A percentile compares a stretch with the other conserved stretches of the same genome.
Conservation (phyloP, 805 yeast species). For the Yarrowia bubula region DNA sequence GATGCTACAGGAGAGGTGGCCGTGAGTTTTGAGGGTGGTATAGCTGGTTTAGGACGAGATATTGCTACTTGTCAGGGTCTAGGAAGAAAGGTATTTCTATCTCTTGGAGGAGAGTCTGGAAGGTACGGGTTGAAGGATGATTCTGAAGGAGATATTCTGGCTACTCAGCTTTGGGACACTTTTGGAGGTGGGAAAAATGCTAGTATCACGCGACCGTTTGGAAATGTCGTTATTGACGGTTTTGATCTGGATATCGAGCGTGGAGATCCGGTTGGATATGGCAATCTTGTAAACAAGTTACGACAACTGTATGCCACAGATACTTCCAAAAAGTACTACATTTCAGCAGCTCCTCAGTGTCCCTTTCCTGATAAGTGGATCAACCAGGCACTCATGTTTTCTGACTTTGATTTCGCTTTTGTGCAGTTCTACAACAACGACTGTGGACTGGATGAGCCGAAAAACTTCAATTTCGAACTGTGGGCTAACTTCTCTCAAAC, state of each 20-base stretch:
- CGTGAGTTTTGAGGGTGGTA: neutral
- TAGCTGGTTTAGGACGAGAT: slow-evolving; percentile 49
- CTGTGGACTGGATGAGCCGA: slow-evolving; percentile 48
- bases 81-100: slow-evolving; percentile 77
- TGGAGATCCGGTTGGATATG: slow-evolving; percentile 61
- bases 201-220: slow-evolving; percentile 54
- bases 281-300: slow-evolving; percentile 54
- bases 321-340: slow-evolving; percentile 60
- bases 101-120: slow-evolving; percentile 73
- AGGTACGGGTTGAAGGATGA: slow-evolving; percentile 53
- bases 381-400: slow-evolving; percentile 63
- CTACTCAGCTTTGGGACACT: slow-evolving; percentile 50
- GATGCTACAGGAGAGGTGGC: slow-evolving; percentile 4
- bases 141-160: slow-evolving; percentile 57
- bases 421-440: slow-evolving; percentile 89
- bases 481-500: slow-evolving; percentile 66
- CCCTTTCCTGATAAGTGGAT: slow-evolving; percentile 74
- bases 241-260: slow-evolving; percentile 74
- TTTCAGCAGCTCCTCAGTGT: slow-evolving; percentile 93
- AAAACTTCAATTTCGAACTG: slow-evolving; percentile 63
- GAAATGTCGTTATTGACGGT: slow-evolving; percentile 75
- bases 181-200: slow-evolving; percentile 53
- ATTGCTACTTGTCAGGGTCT: slow-evolving; percentile 69
- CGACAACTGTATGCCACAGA: slow-evolving; percentile 43
- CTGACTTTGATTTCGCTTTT: slow-evolving; percentile 74